Evolutionary conservation across 1,284 basidiomycete genomes (phyloP).

Genomic region (Pseudozyma hubeiensis): DNA sequence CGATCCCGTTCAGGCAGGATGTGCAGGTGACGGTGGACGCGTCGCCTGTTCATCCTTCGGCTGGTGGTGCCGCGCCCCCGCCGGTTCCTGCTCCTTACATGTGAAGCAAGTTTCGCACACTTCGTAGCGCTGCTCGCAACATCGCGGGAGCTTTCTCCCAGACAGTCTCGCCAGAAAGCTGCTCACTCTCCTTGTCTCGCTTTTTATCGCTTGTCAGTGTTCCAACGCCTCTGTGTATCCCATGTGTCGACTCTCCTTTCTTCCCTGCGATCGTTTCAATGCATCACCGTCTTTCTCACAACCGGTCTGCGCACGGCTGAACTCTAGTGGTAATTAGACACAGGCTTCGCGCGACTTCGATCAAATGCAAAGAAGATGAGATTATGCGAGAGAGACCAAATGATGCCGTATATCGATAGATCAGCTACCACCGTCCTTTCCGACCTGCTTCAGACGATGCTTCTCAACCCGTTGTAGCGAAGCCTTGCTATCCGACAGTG

Average conservation of each 20-base stretch:
- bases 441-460: constrained; percentile 35
- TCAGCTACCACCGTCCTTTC: constrained; percentile 8
- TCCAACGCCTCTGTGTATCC: background rate
- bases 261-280: constrained; percentile 9
- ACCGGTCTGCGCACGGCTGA: too few species aligned
- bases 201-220: background rate
- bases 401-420: background rate
- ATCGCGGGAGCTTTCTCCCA: too few species aligned
- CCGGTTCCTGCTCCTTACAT: background rate
- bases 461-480: constrained; percentile 26
- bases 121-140: background rate
- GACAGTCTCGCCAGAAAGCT: too few species aligned
- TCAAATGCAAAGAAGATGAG: background rate
- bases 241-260: background rate
- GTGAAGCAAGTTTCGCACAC: background rate
- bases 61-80: background rate
- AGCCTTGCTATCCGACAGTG: constrained; percentile 12
- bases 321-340: too few species aligned
- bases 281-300: constrained; percentile 14
- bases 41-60: constrained; percentile 6
- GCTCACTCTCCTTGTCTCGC: background rate
- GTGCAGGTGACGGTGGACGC: constrained; percentile 27
- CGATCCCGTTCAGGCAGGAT: constrained; percentile 12
- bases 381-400: background rate
- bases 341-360: too few species aligned